Base-by-base conservation (phyloP, 1,284 basidiomycete genomes). In the Ustilago cynodontis region DNA sequence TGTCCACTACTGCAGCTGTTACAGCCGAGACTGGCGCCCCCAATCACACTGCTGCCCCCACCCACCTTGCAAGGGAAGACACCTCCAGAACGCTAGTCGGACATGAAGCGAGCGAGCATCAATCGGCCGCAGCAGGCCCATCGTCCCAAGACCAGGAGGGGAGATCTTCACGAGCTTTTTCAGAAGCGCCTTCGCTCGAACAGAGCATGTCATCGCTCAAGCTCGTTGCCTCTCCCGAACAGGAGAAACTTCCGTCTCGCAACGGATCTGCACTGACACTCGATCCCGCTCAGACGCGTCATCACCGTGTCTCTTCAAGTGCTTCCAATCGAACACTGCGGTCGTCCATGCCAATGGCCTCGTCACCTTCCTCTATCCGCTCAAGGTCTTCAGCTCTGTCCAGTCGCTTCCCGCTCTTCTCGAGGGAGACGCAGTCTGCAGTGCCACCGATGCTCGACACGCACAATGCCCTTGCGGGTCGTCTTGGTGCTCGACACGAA, bases 371-470 rank as follows among this genome's bases (percentile, higher is more conserved):
- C 16, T 82, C 80, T 24, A 60, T 72, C 7, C 68, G 77, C 20
- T 82, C 80, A n/a, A 66, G 62, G 26, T 71, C 77, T 1, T 80
- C 79, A 5, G 59, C 65, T 1, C 37, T 78, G 4, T 76, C 76
- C 28, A 77, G 65, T 45, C 66, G 70, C 45, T 67, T 69, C 50
- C 50, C 66, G 0, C 69, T 78, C 22, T 70, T 68, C 29, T 69
- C 77, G 1, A 59, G 77, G 43, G 69, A 77, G 26, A 51, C 62
- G 8, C 73, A 78, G 33, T 65, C 62, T 10, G 71, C 71, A n/a
- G 73, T 68, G 24, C 72, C 79, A n/a, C 80, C 80, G 47, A 80
- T 66, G 65, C 71, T 82, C 29, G 77, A 79, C 59, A 80, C 79
- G 13, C 79, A 82, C 70, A 80, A 80, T 29, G 80, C 79, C 1